A percentile compares a stretch with the other conserved stretches of the same genome.
phyloP scores from a whole-genome alignment of 192 early-diverging fungal species.

The Polychytrium aggregatum region DNA sequence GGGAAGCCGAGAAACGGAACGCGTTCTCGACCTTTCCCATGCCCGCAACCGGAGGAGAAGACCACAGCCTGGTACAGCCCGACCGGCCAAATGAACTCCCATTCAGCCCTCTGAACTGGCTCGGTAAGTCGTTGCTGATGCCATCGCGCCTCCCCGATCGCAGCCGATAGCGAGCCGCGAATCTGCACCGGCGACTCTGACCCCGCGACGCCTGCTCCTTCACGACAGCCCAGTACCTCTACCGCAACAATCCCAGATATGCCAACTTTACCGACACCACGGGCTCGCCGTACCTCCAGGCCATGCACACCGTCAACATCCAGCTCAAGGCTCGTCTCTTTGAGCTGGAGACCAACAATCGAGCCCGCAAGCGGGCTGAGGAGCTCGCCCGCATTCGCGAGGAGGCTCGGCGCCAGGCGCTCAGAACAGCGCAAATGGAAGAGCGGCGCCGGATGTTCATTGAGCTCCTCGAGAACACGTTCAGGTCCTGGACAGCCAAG shows the following conservation, averaged over 20 bases:
- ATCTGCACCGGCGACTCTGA: too few species aligned
- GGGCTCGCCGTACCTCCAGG: constrained; percentile 23
- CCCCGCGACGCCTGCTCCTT: too few species aligned
- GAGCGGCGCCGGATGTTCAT: constrained; percentile 20
- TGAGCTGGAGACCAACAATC: constrained; percentile 25
- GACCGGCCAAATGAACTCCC: constrained; percentile 19
- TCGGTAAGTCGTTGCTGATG: constrained; percentile 24
- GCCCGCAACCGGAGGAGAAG: too few species aligned
- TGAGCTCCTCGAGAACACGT: constrained; percentile 29
- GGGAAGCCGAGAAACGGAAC: too few species aligned
- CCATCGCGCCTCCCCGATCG: too few species aligned
- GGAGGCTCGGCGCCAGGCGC: constrained; percentile 16
- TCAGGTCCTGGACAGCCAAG: constrained; percentile 26
- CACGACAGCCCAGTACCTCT: constrained; percentile 44
- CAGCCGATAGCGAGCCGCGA: too few species aligned
- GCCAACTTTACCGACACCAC: constrained; percentile 20
- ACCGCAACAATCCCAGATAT: constrained; percentile 44
- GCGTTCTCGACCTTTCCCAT: too few species aligned
- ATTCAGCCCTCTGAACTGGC: constrained; percentile 45
- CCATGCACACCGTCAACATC: constrained; percentile 15
- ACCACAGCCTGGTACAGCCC: too few species aligned
- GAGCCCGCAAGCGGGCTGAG: constrained; percentile 23
- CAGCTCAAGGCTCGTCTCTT: constrained; percentile 29
- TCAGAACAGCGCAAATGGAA: constrained; percentile 17
- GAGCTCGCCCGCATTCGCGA: constrained; percentile 26